A percentile compares a stretch with the other conserved stretches of the same genome.
These are phyloP conservation scores for Globisporangium iwayamae DNA, from an alignment of 352 stramenopile species.

Conservation along the genomic window DNA sequence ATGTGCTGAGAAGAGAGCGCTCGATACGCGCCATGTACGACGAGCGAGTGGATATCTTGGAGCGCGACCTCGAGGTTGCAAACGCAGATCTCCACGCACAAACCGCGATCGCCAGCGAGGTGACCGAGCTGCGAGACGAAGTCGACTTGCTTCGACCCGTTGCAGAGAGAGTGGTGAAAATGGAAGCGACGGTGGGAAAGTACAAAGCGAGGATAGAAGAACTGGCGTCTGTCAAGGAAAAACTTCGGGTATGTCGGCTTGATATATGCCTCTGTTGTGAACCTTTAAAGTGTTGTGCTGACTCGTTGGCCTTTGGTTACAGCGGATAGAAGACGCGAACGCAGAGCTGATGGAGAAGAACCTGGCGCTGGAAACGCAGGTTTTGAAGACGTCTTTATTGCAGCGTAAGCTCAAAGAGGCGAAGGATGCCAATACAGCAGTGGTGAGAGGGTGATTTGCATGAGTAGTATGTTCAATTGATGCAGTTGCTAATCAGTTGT, in stretches of 20 bases:
- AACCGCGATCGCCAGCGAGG: slow-evolving; percentile 28
- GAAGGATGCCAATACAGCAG: slow-evolving; percentile 56
- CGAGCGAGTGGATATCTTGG: slow-evolving; percentile 43
- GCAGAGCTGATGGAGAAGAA: slow-evolving; percentile 50
- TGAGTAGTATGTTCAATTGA: not conserved
- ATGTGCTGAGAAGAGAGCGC: slow-evolving; percentile 58
- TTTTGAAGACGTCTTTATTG: slow-evolving; percentile 39
- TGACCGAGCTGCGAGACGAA: slow-evolving; percentile 49
- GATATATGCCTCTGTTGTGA: slow-evolving; percentile 9
- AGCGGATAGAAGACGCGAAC: slow-evolving; percentile 61
- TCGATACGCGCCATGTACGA: slow-evolving; percentile 45
- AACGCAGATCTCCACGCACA: slow-evolving; percentile 34
- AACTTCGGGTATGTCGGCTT: slow-evolving; percentile 25
- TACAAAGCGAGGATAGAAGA: slow-evolving; percentile 76
- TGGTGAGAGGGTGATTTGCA: slow-evolving; percentile 32
- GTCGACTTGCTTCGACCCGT: slow-evolving; percentile 61
- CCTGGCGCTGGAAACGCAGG: slow-evolving; percentile 44
- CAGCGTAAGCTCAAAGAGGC: slow-evolving; percentile 66
- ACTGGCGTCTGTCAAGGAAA: slow-evolving; percentile 46
- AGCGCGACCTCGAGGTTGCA: slow-evolving; percentile 35
- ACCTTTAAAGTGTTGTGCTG: not conserved
- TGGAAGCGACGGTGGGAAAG: slow-evolving; percentile 45
- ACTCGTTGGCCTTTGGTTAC: not conserved
- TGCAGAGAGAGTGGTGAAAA: slow-evolving; percentile 42
- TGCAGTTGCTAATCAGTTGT: not conserved